Percentiles rank a stretch among this genome's conserved stretches.
Evolutionary conservation across 768 basidiomycete genomes (phyloP).

Genomic region (Symmetrospora coprosmae): DNA sequence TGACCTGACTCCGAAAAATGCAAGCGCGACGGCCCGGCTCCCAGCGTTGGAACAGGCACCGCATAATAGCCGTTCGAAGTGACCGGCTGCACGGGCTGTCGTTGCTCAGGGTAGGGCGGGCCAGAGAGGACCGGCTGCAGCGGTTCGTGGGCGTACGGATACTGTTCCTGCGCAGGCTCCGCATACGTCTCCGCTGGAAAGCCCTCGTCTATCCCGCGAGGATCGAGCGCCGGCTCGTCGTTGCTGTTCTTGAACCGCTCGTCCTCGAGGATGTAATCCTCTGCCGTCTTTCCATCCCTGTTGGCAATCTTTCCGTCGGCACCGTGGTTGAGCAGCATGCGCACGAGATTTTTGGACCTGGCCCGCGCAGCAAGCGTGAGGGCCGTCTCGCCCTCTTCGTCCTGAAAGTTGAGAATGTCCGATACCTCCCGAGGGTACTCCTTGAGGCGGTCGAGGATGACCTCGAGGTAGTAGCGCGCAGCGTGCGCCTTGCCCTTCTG

Average conservation of each 20-base stretch:
- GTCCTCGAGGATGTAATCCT: conserved; percentile 97
- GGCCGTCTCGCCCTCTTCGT: conserved; percentile 96
- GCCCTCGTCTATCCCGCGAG: too few relatives aligned
- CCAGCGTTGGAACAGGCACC: too few relatives aligned
- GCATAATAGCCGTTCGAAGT: neutral
- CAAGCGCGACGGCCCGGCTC: conserved; percentile 44
- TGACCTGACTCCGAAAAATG: conserved; percentile 77
- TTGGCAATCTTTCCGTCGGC: conserved; percentile 91
- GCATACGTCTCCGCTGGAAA: too few relatives aligned
- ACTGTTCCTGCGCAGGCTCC: too few relatives aligned
- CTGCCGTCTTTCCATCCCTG: conserved; percentile 86
- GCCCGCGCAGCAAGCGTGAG: conserved; percentile 92
- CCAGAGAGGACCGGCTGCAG: too few relatives aligned
- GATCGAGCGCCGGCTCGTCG: conserved; percentile 1
- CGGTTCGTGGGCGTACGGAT: too few relatives aligned
- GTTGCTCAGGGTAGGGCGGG: too few relatives aligned
- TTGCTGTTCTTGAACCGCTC: conserved; percentile 92
- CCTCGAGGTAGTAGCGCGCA: conserved; percentile 97
- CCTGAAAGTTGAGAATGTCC: conserved; percentile 97
- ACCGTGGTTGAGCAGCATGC: conserved; percentile 85
- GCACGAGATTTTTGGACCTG: conserved; percentile 85
- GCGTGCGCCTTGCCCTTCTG: conserved; percentile 96
- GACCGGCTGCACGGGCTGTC: neutral
- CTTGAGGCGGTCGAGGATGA: conserved; percentile 65
- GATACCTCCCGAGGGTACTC: conserved; percentile 92